Evolutionary conservation across 192 early-diverging fungal genomes (phyloP).

Genomic region (Coemansia brasiliensis): DNA sequence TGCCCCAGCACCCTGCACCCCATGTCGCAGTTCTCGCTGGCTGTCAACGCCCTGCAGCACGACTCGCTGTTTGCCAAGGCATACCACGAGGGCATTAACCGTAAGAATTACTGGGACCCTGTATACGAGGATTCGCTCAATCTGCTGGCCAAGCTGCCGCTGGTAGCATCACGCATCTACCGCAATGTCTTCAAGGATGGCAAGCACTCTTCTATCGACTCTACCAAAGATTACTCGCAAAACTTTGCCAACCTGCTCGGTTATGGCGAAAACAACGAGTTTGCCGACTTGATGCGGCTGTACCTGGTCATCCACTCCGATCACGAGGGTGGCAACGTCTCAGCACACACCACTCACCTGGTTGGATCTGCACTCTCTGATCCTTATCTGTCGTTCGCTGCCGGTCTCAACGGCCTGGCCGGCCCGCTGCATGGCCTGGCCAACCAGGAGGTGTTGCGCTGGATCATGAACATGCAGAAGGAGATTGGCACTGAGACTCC

Average conservation of each 20-base stretch:
- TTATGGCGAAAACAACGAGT: slow-evolving; percentile 82
- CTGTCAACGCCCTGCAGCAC: slow-evolving; percentile 96
- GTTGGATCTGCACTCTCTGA: slow-evolving; percentile 97
- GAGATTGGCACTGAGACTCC: slow-evolving; percentile 79
- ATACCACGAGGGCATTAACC: slow-evolving; percentile 88
- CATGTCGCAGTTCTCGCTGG: slow-evolving; percentile 97
- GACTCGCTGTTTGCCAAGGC: slow-evolving; percentile 97
- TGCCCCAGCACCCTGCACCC: slow-evolving; percentile 99
- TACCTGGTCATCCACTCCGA: slow-evolving; percentile 99
- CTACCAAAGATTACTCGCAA: slow-evolving; percentile 88
- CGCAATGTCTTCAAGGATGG: slow-evolving; percentile 98
- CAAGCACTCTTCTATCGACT: slow-evolving; percentile 83
- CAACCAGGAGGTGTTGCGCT: slow-evolving; percentile 99
- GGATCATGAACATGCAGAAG: slow-evolving; percentile 91
- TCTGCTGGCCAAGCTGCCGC: slow-evolving; percentile 96
- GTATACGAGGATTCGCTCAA: slow-evolving; percentile 97
- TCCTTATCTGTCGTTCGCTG: slow-evolving; percentile 96
- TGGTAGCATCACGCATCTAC: slow-evolving; percentile 97
- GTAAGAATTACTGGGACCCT: slow-evolving; percentile 96
- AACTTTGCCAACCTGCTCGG: slow-evolving; percentile 95
- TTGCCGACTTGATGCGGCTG: slow-evolving; percentile 97
- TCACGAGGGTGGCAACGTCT: slow-evolving; percentile 99
- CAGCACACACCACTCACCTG: slow-evolving; percentile 94
- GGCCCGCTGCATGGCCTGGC: slow-evolving; percentile 99
- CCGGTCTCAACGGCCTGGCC: slow-evolving; percentile 94